These are phyloP conservation scores for Syzygium malaccense DNA, from an alignment of 441 rosid genomes.

Conservation along the genomic window DNA sequence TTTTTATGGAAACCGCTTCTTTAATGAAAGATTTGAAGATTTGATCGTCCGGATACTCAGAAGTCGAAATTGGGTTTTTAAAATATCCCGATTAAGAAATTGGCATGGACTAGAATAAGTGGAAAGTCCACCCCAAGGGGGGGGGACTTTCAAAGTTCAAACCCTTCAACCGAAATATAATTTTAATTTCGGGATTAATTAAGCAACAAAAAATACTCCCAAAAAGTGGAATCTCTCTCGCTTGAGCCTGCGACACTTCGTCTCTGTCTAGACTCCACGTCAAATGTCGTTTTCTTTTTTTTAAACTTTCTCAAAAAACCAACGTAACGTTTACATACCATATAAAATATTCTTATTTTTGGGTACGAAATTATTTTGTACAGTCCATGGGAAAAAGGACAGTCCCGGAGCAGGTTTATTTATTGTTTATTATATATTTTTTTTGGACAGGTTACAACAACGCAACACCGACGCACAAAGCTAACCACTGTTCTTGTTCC, in stretches of 20 bases:
- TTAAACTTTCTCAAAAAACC: too few species aligned
- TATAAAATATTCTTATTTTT: too few species aligned
- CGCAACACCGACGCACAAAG: constrained; percentile 27
- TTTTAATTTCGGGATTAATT: neutral
- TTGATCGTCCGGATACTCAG: neutral
- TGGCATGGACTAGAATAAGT: neutral
- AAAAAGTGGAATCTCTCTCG: neutral
- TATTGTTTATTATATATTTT: neutral
- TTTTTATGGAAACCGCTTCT: neutral
- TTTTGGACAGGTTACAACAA: neutral
- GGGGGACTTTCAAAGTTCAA: neutral
- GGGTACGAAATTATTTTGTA: neutral
- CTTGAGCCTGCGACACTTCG: neutral
- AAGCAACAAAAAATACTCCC: neutral
- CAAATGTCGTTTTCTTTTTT: neutral
- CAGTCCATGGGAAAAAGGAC: neutral
- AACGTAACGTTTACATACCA: too few species aligned
- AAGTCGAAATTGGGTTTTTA: neutral
- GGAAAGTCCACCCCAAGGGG: neutral
- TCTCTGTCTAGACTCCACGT: neutral
- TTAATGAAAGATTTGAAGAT: neutral
- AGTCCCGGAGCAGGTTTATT: too few species aligned
- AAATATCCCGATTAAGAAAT: neutral
- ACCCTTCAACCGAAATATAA: neutral
- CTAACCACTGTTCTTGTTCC: neutral